Evolutionary conservation across 1,284 basidiomycete species (phyloP).

Genomic region (Marasmius fiardii): DNA sequence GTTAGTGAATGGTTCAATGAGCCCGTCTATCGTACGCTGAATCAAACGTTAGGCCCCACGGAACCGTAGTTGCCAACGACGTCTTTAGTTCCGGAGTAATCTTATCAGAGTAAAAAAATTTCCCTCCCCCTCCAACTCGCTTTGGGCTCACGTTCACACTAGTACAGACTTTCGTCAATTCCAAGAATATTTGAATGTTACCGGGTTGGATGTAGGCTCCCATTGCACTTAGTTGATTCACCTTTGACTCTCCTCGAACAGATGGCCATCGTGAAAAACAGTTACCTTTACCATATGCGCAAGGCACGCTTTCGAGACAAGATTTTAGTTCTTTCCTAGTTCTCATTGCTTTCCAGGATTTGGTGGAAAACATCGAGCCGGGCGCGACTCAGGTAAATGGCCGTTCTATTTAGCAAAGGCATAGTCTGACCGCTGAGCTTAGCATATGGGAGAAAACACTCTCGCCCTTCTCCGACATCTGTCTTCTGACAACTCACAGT

Average conservation of each 20-base stretch:
- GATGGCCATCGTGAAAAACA: slow-evolving; percentile 94
- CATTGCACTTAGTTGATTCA: slow-evolving; percentile 1
- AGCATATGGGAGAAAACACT: slow-evolving; percentile 93
- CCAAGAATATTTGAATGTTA: slow-evolving; percentile 85
- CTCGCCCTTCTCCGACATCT: slow-evolving; percentile 82
- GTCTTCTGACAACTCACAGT: slow-evolving; percentile 62
- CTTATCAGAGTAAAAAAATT: slow-evolving; percentile 71
- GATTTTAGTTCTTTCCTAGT: background rate
- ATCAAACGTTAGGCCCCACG: slow-evolving; percentile 60
- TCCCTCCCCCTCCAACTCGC: background rate
- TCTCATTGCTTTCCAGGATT: slow-evolving; percentile 18
- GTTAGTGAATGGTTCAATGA: slow-evolving; percentile 27
- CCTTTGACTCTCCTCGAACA: slow-evolving; percentile 29
- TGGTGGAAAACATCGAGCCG: slow-evolving; percentile 75
- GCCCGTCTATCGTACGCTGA: background rate
- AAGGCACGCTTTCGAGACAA: slow-evolving; percentile 32
- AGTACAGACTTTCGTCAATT: slow-evolving; percentile 96
- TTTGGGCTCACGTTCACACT: background rate
- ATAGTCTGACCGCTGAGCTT: slow-evolving; percentile 77
- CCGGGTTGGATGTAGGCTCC: slow-evolving; percentile 73
- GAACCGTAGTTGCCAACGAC: slow-evolving; percentile 91
- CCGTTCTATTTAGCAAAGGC: slow-evolving; percentile 68
- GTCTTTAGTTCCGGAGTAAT: slow-evolving; percentile 93
- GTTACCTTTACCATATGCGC: slow-evolving; percentile 91
- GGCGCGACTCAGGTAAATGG: slow-evolving; percentile 68